A percentile compares a stretch with the other conserved stretches of the same genome.
phyloP scores from a whole-genome alignment of 1,284 basidiomycete species.

The Ganoderma multipileum region DNA sequence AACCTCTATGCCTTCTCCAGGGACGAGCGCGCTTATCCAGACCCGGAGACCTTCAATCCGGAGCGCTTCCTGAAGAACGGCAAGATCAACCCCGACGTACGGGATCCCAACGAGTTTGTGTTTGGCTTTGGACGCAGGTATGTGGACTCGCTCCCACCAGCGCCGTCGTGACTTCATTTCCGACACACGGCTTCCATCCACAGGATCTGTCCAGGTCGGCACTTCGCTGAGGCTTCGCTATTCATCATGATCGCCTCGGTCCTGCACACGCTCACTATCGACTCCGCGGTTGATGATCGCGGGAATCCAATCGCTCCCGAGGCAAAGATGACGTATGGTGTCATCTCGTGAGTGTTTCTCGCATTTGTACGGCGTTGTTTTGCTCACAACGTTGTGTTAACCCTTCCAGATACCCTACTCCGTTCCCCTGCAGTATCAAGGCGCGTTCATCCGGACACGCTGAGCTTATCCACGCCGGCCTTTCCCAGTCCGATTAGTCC shows the following conservation, averaged over 20 bases:
- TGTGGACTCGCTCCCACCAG: constrained; percentile 8
- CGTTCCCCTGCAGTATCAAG: constrained; percentile 18
- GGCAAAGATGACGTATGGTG: constrained; percentile 15
- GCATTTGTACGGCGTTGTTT: too few species aligned
- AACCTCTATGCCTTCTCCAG: constrained; percentile 39
- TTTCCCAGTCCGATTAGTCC: not conserved
- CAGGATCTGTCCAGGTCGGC: constrained; percentile 35
- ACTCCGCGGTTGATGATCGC: constrained; percentile 3
- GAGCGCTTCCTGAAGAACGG: constrained; percentile 45
- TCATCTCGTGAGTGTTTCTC: constrained; percentile 11
- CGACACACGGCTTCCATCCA: not conserved
- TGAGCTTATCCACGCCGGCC: constrained; percentile 5
- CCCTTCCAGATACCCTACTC: constrained; percentile 2
- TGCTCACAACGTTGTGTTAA: not conserved
- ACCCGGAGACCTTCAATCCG: constrained; percentile 47
- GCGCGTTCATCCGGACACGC: not conserved
- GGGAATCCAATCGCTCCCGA: constrained; percentile 12
- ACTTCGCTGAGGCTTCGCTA: constrained; percentile 30
- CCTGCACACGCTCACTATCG: constrained; percentile 20
- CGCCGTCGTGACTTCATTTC: not conserved
- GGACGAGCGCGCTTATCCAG: constrained; percentile 38
- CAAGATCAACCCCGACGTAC: constrained; percentile 38
- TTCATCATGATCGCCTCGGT: constrained; percentile 24
- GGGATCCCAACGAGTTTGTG: constrained; percentile 38
- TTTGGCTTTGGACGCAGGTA: constrained; percentile 48